Evolutionary conservation across 345 rosid species (phyloP).

Genomic region (Eucalyptus curtisii): DNA sequence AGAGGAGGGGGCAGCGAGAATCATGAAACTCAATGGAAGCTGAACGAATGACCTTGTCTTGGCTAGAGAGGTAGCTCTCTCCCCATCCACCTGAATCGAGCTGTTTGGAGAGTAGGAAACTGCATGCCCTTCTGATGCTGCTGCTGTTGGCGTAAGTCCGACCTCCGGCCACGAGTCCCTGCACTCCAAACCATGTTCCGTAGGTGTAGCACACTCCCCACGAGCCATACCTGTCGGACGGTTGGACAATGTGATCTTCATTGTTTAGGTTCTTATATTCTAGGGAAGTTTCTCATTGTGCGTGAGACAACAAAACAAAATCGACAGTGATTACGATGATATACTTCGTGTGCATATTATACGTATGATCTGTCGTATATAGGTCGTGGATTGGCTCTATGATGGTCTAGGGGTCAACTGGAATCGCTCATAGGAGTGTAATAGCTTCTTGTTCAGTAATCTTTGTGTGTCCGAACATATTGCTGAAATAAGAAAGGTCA

Average conservation of each 20-base stretch:
- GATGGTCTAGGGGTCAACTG: background rate
- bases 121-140: conserved; percentile 37
- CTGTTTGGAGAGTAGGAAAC: conserved; percentile 48
- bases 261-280: background rate
- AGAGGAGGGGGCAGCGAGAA: background rate
- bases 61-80: conserved; percentile 62
- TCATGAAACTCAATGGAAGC: background rate
- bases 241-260: background rate
- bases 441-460: background rate
- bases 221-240: conserved; percentile 42
- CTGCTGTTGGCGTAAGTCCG: conserved; percentile 14
- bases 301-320: background rate
- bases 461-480: background rate
- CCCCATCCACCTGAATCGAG: conserved; percentile 62
- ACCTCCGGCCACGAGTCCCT: conserved; percentile 37
- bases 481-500: background rate
- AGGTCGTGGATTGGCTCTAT: background rate
- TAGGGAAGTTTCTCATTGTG: background rate
- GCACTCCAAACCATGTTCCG: conserved; percentile 77
- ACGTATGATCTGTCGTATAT: background rate
- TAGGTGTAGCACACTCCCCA: conserved; percentile 83
- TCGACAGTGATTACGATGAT: background rate
- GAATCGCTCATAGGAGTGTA: background rate
- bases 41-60: conserved; percentile 20
- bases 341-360: background rate